Conservation (phyloP, 306 rosid species). For the Quercus engelmannii region DNA sequence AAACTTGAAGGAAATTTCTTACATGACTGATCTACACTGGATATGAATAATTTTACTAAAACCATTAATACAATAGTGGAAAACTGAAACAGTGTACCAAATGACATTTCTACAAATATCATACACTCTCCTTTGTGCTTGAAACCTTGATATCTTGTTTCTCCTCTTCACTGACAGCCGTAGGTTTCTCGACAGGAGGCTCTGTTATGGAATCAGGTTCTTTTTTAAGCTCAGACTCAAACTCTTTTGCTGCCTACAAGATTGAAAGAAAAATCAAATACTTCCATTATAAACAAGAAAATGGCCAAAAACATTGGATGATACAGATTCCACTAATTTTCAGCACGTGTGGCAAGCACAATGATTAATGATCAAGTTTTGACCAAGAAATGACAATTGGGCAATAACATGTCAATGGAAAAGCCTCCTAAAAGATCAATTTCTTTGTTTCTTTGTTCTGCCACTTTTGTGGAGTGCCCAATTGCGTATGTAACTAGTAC, state of each 20-base stretch:
- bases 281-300: constrained; percentile 6
- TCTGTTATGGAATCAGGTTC: constrained; percentile 53
- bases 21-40: constrained; percentile 14
- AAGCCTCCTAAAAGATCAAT: not conserved
- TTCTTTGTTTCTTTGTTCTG: not conserved
- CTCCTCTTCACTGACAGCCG: constrained; percentile 48
- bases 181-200: constrained; percentile 41
- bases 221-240: constrained; percentile 81
- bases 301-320: not conserved
- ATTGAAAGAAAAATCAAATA: constrained; percentile 19
- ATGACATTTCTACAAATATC: constrained; percentile 29
- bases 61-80: constrained; percentile 5
- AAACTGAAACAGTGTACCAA: constrained; percentile 15
- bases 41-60: constrained; percentile 22
- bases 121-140: constrained; percentile 68
- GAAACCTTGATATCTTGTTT: constrained; percentile 54
- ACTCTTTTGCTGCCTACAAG: constrained; percentile 94
- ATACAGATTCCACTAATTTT: not conserved
- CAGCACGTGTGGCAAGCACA: not conserved
- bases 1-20: constrained; percentile 5
- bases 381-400: not conserved
- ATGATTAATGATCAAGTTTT: not conserved
- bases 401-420: not conserved
- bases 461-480: not conserved
- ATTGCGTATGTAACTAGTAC: not conserved